Evolutionary conservation across 2,329 filamentous ascomycete species (phyloP).

Genomic region (Aspergillus candidus): DNA sequence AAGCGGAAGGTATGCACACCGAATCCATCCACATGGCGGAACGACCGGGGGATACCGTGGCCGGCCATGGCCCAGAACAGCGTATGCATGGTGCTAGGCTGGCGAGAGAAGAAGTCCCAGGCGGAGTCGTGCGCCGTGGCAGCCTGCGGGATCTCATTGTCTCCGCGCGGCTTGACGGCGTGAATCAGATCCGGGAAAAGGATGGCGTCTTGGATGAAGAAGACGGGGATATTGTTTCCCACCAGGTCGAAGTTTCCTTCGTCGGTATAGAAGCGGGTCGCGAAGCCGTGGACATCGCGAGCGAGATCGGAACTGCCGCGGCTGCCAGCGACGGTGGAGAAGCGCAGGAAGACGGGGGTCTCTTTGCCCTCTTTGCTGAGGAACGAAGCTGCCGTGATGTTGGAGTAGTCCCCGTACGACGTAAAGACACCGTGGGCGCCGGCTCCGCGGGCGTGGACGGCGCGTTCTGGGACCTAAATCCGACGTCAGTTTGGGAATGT

Average conservation of each 20-base stretch:
- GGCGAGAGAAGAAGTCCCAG: conserved; percentile 39
- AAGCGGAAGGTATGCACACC: conserved; percentile 38
- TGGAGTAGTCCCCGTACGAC: conserved; percentile 60
- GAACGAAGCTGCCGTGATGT: conserved; percentile 64
- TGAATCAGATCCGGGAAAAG: conserved; percentile 40
- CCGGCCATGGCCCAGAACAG: conserved; percentile 38
- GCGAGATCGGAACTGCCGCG: conserved; percentile 64
- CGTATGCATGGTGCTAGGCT: conserved; percentile 44
- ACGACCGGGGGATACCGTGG: conserved; percentile 37
- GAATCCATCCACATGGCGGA: conserved; percentile 36
- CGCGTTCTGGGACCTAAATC: conserved; percentile 53
- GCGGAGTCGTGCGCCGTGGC: conserved; percentile 48
- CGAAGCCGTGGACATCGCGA: conserved; percentile 68
- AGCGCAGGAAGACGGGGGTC: conserved; percentile 62
- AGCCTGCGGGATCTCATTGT: conserved; percentile 47
- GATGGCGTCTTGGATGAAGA: conserved; percentile 41
- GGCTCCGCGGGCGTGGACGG: conserved; percentile 64
- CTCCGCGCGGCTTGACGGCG: conserved; percentile 36
- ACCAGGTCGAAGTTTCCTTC: conserved; percentile 58
- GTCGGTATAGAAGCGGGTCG: conserved; percentile 63
- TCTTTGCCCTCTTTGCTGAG: conserved; percentile 53
- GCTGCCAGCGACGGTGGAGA: conserved; percentile 67
- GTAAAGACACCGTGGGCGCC: conserved; percentile 65
- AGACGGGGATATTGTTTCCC: conserved; percentile 38
- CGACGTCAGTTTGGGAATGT: conserved; percentile 3